Evolutionary conservation across 306 rosid species (phyloP).

Genomic region (Castanospermum australe): DNA sequence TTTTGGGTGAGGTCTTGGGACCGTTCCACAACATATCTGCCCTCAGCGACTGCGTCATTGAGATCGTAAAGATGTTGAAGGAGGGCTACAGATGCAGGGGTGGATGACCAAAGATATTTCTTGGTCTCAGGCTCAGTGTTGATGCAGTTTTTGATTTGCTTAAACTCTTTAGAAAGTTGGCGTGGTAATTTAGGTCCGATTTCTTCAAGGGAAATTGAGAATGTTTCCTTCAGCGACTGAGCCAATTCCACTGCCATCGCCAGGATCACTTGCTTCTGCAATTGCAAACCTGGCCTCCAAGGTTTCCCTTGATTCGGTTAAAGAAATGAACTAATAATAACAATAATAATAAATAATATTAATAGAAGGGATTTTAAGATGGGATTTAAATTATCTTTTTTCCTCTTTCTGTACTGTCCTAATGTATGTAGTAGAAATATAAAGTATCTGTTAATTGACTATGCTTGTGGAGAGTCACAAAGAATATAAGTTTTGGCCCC

Average conservation of each 20-base stretch:
- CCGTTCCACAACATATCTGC: not conserved
- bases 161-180: not conserved
- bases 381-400: too few relatives aligned
- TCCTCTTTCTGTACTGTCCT: too few relatives aligned
- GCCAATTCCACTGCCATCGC: not conserved
- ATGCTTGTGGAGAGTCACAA: slow-evolving; percentile 91
- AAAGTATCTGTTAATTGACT: slow-evolving; percentile 67
- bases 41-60: slow-evolving; percentile 4
- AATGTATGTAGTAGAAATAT: too few relatives aligned
- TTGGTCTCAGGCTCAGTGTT: not conserved
- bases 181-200: not conserved
- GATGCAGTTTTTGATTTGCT: not conserved
- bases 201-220: not conserved
- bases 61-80: not conserved
- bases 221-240: not conserved
- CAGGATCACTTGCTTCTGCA: too few relatives aligned
- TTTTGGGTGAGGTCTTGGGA: not conserved
- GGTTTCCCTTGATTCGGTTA: too few relatives aligned
- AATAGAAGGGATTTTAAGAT: too few relatives aligned
- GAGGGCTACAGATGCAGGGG: not conserved
- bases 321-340: too few relatives aligned
- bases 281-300: too few relatives aligned
- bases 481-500: slow-evolving; percentile 72
- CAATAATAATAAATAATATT: too few relatives aligned
- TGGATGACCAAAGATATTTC: not conserved